Percentiles rank a stretch among this genome's conserved stretches.
These are phyloP conservation scores for Monilinia vaccinii-corymbosi DNA, from an alignment of 2,329 filamentous ascomycete species.

Conservation along the genomic window DNA sequence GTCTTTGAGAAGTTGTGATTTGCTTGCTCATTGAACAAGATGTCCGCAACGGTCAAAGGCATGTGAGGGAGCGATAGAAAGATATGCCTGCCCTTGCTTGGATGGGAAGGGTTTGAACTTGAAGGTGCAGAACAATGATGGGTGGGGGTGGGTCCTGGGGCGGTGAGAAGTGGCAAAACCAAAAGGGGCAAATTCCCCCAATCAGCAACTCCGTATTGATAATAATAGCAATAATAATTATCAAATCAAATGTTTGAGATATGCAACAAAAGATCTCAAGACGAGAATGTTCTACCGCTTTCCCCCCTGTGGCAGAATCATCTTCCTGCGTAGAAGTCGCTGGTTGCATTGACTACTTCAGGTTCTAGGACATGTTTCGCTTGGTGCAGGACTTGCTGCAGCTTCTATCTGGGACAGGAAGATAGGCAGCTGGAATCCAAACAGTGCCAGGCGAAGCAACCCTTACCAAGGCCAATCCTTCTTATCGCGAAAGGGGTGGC, in stretches of 20 bases:
- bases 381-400: too few species aligned
- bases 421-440: too few species aligned
- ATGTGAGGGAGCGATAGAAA: constrained; percentile 15
- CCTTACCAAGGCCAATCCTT: too few species aligned
- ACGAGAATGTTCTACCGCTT: not conserved
- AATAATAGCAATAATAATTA: too few species aligned
- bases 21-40: constrained; percentile 37
- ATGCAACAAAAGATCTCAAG: not conserved
- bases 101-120: not conserved
- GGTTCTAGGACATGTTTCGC: not conserved
- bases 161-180: constrained; percentile 1
- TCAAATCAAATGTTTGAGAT: not conserved
- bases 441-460: too few species aligned
- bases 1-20: constrained; percentile 59
- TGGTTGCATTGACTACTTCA: too few species aligned
- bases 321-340: not conserved
- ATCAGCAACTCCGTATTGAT: too few species aligned
- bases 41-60: constrained; percentile 36
- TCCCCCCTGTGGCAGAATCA: not conserved
- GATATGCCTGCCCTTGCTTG: not conserved
- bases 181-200: not conserved
- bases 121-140: too few species aligned
- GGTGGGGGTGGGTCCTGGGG: not conserved
- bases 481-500: not conserved
- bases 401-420: too few species aligned